Evolutionary conservation across 2,329 filamentous ascomycete genomes (phyloP), one percentile per base, ranked within the genome.

Genomic region (Capronia coronata): DNA sequence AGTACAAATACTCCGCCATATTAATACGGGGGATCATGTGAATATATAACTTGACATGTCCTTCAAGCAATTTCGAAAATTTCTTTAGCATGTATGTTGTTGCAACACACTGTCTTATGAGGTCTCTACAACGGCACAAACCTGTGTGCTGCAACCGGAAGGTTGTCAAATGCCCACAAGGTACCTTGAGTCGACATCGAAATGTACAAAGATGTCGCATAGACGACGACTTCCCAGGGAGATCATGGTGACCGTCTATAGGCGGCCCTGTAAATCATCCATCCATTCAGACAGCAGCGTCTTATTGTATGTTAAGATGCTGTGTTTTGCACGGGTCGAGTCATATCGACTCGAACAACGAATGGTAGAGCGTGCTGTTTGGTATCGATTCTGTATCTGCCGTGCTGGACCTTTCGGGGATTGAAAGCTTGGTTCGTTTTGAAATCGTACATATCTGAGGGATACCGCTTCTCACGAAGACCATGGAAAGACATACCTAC

Each of bases 391-490:
- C 54, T 56, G 54, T 56, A 56, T 56, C 54, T 56, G 50, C 54
- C 53, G 54, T 51, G 54, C 54, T 56, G 54, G 54, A 56, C 54
- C 48, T 8, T 37, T 46, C 23, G 22, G 16, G 51, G 51, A 14
- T 21, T 56, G 54, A 56, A 56, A 45, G 54, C 48, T 54, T 51
- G 46, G 54, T 54, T 56, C 51, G 54, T 54, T 56, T 56, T 56
- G 54, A 49, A 32, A 49, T 56, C 51, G 51, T 40, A 56, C 54
- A 56, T 14, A 19, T 19, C 21, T 22, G 9, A 19, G 16, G 5
- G 14, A 27, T 27, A 27, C 23, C 10, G 23, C 23, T n/a, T n/a
- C n/a, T n/a, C n/a, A n/a, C n/a, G n/a, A n/a, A n/a, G n/a, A n/a
- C n/a, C n/a, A n/a, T n/a, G n/a, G n/a, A n/a, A n/a, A n/a, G n/a